A percentile compares a stretch with the other conserved stretches of the same genome.
phyloP scores from a whole-genome alignment of 148 eudicot genomes.

The Salicornia ramosissima region DNA sequence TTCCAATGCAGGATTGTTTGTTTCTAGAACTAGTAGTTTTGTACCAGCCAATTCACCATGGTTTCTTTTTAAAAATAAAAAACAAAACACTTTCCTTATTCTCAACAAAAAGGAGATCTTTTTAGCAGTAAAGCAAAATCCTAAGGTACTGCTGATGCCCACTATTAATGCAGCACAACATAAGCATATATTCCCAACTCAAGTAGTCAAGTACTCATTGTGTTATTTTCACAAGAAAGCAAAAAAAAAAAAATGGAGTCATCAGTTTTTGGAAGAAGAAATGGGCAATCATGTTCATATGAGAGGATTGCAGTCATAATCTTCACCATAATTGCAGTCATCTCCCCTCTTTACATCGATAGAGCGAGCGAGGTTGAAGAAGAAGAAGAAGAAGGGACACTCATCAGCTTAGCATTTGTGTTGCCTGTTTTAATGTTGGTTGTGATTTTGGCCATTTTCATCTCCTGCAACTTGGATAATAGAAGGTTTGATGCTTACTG shows the following conservation, averaged over 20 bases:
- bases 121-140: not conserved
- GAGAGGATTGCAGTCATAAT: slow-evolving; percentile 43
- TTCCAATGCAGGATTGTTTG: no score
- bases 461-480: slow-evolving; percentile 50
- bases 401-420: slow-evolving; percentile 25
- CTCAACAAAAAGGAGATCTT: slow-evolving; percentile 11
- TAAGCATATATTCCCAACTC: slow-evolving; percentile 11
- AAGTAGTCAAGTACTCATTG: not conserved
- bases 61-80: no score
- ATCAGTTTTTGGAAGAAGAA: slow-evolving; percentile 25
- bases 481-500: slow-evolving; percentile 68
- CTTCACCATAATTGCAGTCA: slow-evolving; percentile 46
- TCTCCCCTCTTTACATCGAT: slow-evolving; percentile 73
- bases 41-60: no score
- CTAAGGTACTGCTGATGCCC: slow-evolving; percentile 5
- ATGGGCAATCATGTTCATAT: slow-evolving; percentile 37
- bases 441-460: slow-evolving; percentile 45
- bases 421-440: slow-evolving; percentile 52
- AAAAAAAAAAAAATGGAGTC: slow-evolving; percentile 38
- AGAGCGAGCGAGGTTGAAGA: slow-evolving; percentile 31
- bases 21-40: no score
- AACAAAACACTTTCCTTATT: not conserved
- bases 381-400: slow-evolving; percentile 28
- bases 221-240: slow-evolving; percentile 3
- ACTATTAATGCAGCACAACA: not conserved